phyloP scores from a whole-genome alignment of 495 filamentous ascomycete genomes.

The Neurospora sp. region DNA sequence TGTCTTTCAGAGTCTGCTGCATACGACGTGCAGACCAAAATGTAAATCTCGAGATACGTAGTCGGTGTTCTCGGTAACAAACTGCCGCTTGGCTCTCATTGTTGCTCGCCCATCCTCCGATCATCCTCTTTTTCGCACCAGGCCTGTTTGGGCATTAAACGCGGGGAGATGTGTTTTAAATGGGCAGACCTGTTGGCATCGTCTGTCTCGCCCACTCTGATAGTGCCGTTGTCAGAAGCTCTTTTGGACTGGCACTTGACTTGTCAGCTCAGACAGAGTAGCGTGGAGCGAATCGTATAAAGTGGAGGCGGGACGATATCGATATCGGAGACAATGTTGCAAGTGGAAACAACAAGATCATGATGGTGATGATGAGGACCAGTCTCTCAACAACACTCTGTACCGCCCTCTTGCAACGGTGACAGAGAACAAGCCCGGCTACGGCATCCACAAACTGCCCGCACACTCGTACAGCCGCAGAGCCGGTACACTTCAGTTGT shows the following conservation, averaged over 20 bases:
- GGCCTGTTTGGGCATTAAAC: conserved; percentile 29
- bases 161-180: conserved; percentile 13
- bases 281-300: neutral
- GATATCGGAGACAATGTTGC: neutral
- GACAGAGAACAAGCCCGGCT: neutral
- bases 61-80: neutral
- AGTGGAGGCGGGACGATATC: neutral
- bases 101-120: neutral
- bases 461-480: neutral
- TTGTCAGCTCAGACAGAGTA: neutral
- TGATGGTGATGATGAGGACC: neutral
- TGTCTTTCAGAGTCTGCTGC: conserved; percentile 3
- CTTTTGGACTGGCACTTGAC: neutral
- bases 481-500: neutral
- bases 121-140: neutral
- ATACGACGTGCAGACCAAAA: conserved; percentile 8
- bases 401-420: neutral
- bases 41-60: neutral
- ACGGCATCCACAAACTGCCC: neutral
- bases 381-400: neutral
- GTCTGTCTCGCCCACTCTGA: neutral
- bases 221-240: neutral
- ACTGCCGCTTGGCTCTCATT: neutral
- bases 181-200: neutral
- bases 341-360: neutral